Base-by-base conservation (phyloP, 495 filamentous ascomycete species). In the Talaromyces borbonicus region DNA sequence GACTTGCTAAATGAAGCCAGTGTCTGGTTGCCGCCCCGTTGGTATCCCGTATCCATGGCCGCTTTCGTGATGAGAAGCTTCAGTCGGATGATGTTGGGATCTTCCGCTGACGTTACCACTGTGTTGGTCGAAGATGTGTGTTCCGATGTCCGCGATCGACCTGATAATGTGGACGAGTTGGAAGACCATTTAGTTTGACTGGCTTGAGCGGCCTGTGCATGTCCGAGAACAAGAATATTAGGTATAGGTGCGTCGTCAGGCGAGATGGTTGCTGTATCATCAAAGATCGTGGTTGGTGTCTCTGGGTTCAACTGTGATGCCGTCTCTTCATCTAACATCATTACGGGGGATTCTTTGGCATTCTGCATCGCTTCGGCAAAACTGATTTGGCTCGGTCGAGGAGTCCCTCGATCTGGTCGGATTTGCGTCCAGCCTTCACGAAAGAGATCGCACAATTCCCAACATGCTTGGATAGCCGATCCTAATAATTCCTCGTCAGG, bases 371-470 rank as follows among this genome's bases (percentile, higher is more conserved):
- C 63, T 49, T 77, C 61, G 4, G 67, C 72, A 57, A 90, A 90
- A 22, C 75, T 83, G 22, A 82, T 77, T 56, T 92, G 87, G 45
- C 77, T 84, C 1, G 88, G 85, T 24, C 85, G 72, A 0, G 88
- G 88, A n/a, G 89, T 94, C 19, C 84, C 86, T 26, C 87, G 73
- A 48, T 94, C 88, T 4, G 89, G 87, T 32, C 84, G 78, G 24
- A 92, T 78, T 57, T 94, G 83, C 22, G 87, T 88, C 88, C 88
- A 95, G 8, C 89, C 88, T 68, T 92, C 85, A 26, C 88, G 75
- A 67, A 94, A 95, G 38, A 95, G 80, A 65, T 95, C 89, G 59
- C 87, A 93, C 20, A 95, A 77, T 52, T 94, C 89, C 89, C 89
- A 95, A 62, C 89, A 95, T 5, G 89, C 84, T 56, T 94, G 88